phyloP scores from a whole-genome alignment of 202 grass and related monocot genomes.

The Setaria viridis region DNA sequence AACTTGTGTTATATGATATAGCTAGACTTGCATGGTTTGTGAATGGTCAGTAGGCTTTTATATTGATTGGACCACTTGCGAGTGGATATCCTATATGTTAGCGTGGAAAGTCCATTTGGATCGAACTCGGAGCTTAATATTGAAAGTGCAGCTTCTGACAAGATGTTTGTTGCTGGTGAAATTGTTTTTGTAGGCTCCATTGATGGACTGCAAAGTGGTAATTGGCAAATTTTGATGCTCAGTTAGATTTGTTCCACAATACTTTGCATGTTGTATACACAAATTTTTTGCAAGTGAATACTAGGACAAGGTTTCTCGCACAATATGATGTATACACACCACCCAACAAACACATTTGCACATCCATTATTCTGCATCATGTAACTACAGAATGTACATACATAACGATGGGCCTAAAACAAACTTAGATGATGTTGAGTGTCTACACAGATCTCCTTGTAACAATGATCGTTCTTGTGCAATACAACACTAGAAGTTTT shows the following conservation, averaged over 20 bases:
- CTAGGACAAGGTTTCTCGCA: neutral
- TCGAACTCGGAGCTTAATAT: neutral
- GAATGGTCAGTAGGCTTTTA: neutral
- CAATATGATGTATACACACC: neutral
- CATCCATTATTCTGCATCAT: neutral
- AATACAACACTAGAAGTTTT: neutral
- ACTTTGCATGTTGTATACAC: neutral
- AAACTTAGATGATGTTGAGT: neutral
- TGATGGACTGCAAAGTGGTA: neutral
- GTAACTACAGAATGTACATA: neutral
- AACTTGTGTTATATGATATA: conserved; percentile 10
- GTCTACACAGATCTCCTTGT: neutral
- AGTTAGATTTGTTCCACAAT: neutral
- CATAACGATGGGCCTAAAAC: too few species aligned
- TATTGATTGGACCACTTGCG: neutral
- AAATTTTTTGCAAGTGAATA: neutral
- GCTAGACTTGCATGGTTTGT: neutral
- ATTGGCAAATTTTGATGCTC: too few species aligned
- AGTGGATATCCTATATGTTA: conserved; percentile 23
- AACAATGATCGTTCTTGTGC: neutral
- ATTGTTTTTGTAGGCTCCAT: neutral
- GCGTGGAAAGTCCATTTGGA: neutral
- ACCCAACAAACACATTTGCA: neutral
- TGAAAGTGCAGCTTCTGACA: neutral
- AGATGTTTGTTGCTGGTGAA: neutral